These are phyloP conservation scores for Debaryomyces nepalensis DNA, from an alignment of 1,139 yeast genomes.

Conservation along the genomic window DNA sequence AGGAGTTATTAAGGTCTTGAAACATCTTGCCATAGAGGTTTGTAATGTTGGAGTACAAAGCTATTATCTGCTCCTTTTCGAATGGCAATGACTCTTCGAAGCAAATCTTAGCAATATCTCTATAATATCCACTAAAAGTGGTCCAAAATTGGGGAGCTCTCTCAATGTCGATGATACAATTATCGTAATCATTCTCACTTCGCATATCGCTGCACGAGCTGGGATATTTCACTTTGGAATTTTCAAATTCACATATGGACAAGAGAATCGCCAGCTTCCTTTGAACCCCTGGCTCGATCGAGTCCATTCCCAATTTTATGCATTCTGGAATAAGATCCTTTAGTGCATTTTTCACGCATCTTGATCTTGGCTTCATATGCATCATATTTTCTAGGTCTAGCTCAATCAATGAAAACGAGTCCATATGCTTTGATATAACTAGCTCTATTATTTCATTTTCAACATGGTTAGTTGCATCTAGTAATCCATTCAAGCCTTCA, in stretches of 20 bases:
- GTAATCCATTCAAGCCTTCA: background rate
- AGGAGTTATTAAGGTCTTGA: constrained; percentile 22
- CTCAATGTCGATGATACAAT: constrained; percentile 48
- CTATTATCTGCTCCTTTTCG: constrained; percentile 55
- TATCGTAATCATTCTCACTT: constrained; percentile 20
- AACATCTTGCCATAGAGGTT: constrained; percentile 28
- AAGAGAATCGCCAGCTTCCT: constrained; percentile 51
- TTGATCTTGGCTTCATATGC: constrained; percentile 13
- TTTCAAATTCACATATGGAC: constrained; percentile 59
- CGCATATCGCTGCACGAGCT: constrained; percentile 28
- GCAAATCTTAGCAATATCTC: constrained; percentile 53
- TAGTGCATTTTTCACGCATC: constrained; percentile 35
- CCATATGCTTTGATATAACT: constrained; percentile 4
- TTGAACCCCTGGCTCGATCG: constrained; percentile 32
- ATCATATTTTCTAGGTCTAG: constrained; percentile 11
- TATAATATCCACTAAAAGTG: constrained; percentile 60
- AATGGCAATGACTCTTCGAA: constrained; percentile 54
- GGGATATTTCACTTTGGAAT: constrained; percentile 45
- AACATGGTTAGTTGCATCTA: background rate
- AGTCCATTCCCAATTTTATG: constrained; percentile 34
- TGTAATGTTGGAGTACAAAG: constrained; percentile 53
- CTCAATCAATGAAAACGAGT: background rate
- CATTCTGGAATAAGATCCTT: constrained; percentile 33
- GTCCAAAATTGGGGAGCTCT: constrained; percentile 62
- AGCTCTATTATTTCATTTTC: background rate